phyloP scores from a whole-genome alignment of 2,329 filamentous ascomycete genomes.

The Fusarium pseudograminearum region DNA sequence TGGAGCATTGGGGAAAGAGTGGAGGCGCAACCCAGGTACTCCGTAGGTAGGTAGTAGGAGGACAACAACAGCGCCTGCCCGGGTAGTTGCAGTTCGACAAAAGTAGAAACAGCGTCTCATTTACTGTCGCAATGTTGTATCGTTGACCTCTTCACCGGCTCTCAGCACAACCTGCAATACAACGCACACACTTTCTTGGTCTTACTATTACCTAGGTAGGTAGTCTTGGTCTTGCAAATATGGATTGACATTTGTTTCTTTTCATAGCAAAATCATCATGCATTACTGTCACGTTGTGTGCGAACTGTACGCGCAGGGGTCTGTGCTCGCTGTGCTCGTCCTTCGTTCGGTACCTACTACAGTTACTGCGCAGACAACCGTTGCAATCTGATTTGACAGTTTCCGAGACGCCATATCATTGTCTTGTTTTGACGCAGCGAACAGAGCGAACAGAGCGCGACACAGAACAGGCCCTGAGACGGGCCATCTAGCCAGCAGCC shows the following conservation, averaged over 20 bases:
- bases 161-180: slow-evolving; percentile 22
- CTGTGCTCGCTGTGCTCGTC: slow-evolving; percentile 9
- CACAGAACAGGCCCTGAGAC: background rate
- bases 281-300: slow-evolving; percentile 6
- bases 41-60: background rate
- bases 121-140: slow-evolving; percentile 1
- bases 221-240: background rate
- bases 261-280: slow-evolving; percentile 29
- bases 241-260: slow-evolving; percentile 9
- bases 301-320: slow-evolving; percentile 5
- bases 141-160: slow-evolving; percentile 16
- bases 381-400: slow-evolving; percentile 29
- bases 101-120: slow-evolving; percentile 19
- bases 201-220: no score
- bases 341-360: background rate
- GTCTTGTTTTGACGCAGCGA: slow-evolving; percentile 11
- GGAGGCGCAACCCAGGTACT: background rate
- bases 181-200: slow-evolving; percentile 25
- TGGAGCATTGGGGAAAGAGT: slow-evolving; percentile 18
- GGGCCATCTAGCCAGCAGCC: background rate
- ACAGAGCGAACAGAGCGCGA: no score
- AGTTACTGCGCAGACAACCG: slow-evolving; percentile 4
- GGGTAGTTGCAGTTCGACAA: slow-evolving; percentile 26
- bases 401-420: slow-evolving; percentile 8
- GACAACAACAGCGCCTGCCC: slow-evolving; percentile 4